Evolutionary conservation across 495 filamentous ascomycete genomes (phyloP), one percentile per base, ranked within the genome.

Genomic region (Penicillium paradoxum): DNA sequence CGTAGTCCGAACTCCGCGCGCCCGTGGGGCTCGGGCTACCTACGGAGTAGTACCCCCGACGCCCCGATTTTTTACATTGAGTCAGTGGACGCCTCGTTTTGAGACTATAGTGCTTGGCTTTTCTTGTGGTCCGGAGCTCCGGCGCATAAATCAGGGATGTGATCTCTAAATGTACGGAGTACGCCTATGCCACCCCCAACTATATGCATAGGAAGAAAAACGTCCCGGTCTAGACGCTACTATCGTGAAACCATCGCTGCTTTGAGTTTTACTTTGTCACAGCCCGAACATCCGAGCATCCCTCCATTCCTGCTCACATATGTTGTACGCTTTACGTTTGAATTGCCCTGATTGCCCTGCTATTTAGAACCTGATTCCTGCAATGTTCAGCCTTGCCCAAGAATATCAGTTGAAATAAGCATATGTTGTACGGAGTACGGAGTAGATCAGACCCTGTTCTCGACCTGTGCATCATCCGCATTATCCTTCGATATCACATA

Each of bases 31-130:
- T 32, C 29, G 29, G 29, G 29, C 29, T 32, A 32, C 9, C 29
- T 11, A 45, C 17, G 27, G 29, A 5, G 11, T 37, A 48, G 32
- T 48, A 21, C 46, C 45, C 14, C 38, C 14, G 13, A 29, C 17
- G 32, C 29, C 54, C 61, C 58, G 45, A n/a, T 33, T 57, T 59
- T 59, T 62, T 55, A 34, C 36, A 39, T 56, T 58, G 48, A 45
- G 15, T 32, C 49, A 56, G 32, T 52, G 56, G 62, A 46, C 62
- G 53, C 47, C 56, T 57, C 47, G 10, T 47, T 27, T 11, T 47
- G 48, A 55, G 53, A 53, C 62, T 62, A 62, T 45, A 65, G 56
- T 63, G 63, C 63, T 65, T 65, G 59, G 63, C 63, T 49, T 63
- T 60, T 49, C 54, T 59, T 59, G 55, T 58, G 56, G 46, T 53